These are phyloP conservation scores for Sideroxylon spinosum DNA, from an alignment of 179 eudicot species.

Conservation along the genomic window DNA sequence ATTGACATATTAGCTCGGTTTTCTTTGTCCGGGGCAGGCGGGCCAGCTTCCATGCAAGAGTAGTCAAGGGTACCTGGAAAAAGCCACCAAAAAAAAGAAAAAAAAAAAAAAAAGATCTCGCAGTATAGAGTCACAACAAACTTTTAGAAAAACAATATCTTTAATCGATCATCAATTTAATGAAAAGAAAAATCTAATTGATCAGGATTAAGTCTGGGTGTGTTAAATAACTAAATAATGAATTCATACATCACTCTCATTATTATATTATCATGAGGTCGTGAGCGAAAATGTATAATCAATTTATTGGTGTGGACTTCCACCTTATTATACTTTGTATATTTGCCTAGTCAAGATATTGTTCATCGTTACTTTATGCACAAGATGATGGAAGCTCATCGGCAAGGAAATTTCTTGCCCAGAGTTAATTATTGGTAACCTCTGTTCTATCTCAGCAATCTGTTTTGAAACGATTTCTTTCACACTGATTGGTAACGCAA, in stretches of 20 bases:
- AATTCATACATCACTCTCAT: neutral
- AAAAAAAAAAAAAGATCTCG: too few species aligned
- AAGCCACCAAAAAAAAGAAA: neutral
- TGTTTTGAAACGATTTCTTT: too few species aligned
- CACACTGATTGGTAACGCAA: neutral
- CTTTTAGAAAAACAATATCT: too few species aligned
- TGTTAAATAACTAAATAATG: neutral
- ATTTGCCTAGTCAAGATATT: neutral
- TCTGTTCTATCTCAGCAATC: too few species aligned
- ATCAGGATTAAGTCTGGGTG: neutral
- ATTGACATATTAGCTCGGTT: slow-evolving; percentile 21
- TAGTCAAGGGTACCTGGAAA: slow-evolving; percentile 31
- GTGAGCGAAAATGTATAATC: neutral
- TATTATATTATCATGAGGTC: neutral
- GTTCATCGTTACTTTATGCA: neutral
- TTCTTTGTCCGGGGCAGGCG: slow-evolving; percentile 29
- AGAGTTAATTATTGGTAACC: too few species aligned
- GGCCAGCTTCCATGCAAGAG: slow-evolving; percentile 26
- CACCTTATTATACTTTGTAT: neutral
- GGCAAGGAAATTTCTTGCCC: neutral
- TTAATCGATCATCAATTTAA: neutral
- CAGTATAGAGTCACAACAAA: neutral
- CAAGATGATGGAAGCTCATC: neutral
- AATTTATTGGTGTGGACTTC: neutral
- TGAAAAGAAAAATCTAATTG: neutral